Percentiles rank a stretch among this genome's conserved stretches.
These are phyloP conservation scores for Suillus lakei DNA, from an alignment of 768 basidiomycete genomes.

Conservation along the genomic window DNA sequence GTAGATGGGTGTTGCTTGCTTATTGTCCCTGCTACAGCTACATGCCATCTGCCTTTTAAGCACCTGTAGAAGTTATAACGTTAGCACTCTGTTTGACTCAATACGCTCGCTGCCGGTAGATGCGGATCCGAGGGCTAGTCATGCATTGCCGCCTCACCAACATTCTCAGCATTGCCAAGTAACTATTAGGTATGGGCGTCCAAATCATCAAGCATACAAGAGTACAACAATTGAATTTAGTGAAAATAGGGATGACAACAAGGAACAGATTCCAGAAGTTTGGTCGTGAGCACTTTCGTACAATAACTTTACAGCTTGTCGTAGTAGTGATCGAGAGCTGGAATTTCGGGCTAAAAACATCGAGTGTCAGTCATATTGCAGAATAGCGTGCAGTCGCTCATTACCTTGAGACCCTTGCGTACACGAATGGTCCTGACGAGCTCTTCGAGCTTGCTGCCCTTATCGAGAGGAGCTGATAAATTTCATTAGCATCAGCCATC, in stretches of 20 bases:
- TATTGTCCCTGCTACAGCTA: background rate
- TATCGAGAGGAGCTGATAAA: constrained; percentile 73
- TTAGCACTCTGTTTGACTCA: background rate
- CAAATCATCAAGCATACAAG: constrained; percentile 7
- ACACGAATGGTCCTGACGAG: constrained; percentile 81
- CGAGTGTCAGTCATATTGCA: constrained; percentile 12
- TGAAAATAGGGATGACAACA: constrained; percentile 19
- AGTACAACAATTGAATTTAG: constrained; percentile 18
- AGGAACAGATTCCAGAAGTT: constrained; percentile 20
- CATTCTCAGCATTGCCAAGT: background rate
- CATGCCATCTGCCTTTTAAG: background rate
- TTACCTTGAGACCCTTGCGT: constrained; percentile 94
- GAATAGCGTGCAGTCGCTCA: constrained; percentile 12
- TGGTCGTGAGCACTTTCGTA: constrained; percentile 13
- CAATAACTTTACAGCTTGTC: constrained; percentile 75
- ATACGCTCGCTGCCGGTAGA: background rate
- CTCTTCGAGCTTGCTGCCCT: constrained; percentile 90
- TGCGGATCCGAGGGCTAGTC: background rate
- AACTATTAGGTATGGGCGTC: background rate
- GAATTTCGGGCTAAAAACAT: constrained; percentile 75
- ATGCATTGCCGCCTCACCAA: background rate
- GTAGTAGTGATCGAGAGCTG: constrained; percentile 87
- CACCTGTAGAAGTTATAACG: background rate
- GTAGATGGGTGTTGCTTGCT: background rate
- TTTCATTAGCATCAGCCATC: constrained; percentile 10